These are phyloP conservation scores for Brasilioporus rufonigricans DNA, from an alignment of 768 basidiomycete genomes.

Conservation along the genomic window DNA sequence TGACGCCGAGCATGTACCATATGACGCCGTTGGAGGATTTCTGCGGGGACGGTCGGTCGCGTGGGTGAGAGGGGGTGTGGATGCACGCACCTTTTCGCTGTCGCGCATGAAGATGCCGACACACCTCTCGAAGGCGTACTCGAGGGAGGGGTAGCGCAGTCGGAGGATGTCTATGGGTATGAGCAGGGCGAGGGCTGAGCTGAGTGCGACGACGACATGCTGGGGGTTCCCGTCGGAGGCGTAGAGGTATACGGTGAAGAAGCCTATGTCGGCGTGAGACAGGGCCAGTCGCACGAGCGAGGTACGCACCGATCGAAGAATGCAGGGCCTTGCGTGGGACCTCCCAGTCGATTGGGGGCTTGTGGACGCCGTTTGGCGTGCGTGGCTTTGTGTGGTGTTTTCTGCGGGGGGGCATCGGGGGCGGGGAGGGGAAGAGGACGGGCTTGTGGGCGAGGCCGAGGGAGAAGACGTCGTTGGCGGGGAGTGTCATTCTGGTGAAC, in stretches of 20 bases:
- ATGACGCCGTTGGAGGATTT: too few relatives aligned
- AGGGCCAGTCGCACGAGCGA: background rate
- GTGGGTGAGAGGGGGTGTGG: too few relatives aligned
- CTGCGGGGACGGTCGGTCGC: too few relatives aligned
- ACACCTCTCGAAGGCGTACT: constrained; percentile 62
- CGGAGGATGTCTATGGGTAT: constrained; percentile 75
- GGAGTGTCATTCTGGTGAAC: constrained; percentile 25
- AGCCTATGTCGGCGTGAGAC: constrained; percentile 40
- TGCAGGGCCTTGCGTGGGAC: constrained; percentile 87
- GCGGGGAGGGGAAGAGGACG: constrained; percentile 39
- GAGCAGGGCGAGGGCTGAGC: constrained; percentile 64
- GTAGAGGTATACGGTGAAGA: constrained; percentile 63
- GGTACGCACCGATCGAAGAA: constrained; percentile 76
- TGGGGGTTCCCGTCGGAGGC: constrained; percentile 44
- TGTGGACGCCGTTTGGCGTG: too few relatives aligned
- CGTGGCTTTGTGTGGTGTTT: too few relatives aligned
- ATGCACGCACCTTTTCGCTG: constrained; percentile 69
- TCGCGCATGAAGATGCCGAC: constrained; percentile 90
- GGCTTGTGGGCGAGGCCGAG: constrained; percentile 37
- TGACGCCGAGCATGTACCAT: too few relatives aligned
- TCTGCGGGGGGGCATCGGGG: constrained; percentile 31
- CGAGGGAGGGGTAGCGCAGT: constrained; percentile 62
- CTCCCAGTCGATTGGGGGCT: constrained; percentile 70
- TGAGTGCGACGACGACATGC: constrained; percentile 59
- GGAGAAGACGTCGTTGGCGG: constrained; percentile 37